A percentile compares a stretch with the other conserved stretches of the same genome.
These are phyloP conservation scores for Gaertneriomyces sp. DNA, from an alignment of 192 early-diverging fungal species.

Conservation along the genomic window DNA sequence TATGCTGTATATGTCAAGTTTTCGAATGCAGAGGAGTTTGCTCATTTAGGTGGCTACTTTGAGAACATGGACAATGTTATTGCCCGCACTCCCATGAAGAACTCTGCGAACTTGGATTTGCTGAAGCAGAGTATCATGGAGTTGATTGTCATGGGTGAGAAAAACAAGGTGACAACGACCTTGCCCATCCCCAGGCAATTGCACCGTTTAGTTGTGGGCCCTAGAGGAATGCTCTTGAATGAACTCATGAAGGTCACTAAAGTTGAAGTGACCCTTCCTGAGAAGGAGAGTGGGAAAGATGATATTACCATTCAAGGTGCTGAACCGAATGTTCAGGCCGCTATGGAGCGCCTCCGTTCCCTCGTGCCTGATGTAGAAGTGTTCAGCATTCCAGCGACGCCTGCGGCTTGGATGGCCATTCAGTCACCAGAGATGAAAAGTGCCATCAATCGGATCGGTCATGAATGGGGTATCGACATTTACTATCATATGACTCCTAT, in stretches of 20 bases:
- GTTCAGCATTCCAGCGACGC: conserved; percentile 51
- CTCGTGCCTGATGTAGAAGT: conserved; percentile 56
- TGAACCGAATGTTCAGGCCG: conserved; percentile 53
- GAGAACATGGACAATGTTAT: conserved; percentile 82
- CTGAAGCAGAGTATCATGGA: conserved; percentile 66
- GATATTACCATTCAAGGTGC: conserved; percentile 55
- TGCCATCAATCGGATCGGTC: conserved; percentile 12
- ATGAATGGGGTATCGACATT: conserved; percentile 34
- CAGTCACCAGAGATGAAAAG: conserved; percentile 45
- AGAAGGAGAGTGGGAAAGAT: conserved; percentile 61
- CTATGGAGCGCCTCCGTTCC: conserved; percentile 50
- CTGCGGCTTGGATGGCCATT: conserved; percentile 35
- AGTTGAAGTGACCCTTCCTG: conserved; percentile 60
- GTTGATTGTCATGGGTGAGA: conserved; percentile 43
- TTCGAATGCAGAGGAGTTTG: conserved; percentile 73
- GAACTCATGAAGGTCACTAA: conserved; percentile 58
- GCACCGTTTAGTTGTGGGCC: conserved; percentile 55
- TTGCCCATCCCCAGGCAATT: conserved; percentile 56
- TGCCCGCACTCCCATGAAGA: conserved; percentile 74
- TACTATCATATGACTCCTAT: conserved; percentile 31
- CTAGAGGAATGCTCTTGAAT: conserved; percentile 41
- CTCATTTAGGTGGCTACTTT: conserved; percentile 68
- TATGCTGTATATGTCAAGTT: conserved; percentile 87
- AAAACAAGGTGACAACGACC: conserved; percentile 46
- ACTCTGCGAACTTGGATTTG: conserved; percentile 56